These are phyloP conservation scores for Oryza australiensis DNA, from an alignment of 176 grass and related monocot genomes.

Conservation along the genomic window DNA sequence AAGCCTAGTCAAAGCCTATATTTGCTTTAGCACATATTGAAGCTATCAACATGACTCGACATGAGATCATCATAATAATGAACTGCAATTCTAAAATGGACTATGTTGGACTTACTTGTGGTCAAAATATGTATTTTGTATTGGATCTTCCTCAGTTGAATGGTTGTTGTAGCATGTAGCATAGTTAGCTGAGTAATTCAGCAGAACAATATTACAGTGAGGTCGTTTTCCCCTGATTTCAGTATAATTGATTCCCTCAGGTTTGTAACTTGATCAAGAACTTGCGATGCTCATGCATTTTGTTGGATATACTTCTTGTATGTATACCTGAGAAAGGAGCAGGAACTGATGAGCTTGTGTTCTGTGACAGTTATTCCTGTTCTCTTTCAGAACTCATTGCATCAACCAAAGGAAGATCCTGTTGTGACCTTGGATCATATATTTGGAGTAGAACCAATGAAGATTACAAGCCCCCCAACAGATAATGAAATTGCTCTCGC, in stretches of 20 bases:
- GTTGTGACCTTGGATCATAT: conserved; percentile 68
- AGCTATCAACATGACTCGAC: neutral
- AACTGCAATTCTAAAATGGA: neutral
- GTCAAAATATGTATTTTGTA: neutral
- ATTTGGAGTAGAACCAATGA: conserved; percentile 76
- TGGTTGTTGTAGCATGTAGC: neutral
- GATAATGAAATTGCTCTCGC: conserved; percentile 90
- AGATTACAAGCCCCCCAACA: conserved; percentile 78
- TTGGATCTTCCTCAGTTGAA: neutral
- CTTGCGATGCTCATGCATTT: conserved; percentile 11
- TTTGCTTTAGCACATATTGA: neutral
- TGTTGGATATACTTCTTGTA: conserved; percentile 4
- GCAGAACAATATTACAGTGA: neutral
- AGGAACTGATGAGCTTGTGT: conserved; percentile 57
- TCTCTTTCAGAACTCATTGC: conserved; percentile 96
- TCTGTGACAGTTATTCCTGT: conserved; percentile 91
- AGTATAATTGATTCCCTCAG: neutral
- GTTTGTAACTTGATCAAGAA: neutral
- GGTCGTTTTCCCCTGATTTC: neutral
- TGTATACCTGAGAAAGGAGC: conserved; percentile 18
- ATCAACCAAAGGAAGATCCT: conserved; percentile 66
- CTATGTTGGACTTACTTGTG: neutral
- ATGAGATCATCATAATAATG: neutral
- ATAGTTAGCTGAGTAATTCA: neutral
- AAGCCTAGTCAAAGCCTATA: neutral